phyloP scores from a whole-genome alignment of 805 yeast genomes.

The Kuraishia hungarica region DNA sequence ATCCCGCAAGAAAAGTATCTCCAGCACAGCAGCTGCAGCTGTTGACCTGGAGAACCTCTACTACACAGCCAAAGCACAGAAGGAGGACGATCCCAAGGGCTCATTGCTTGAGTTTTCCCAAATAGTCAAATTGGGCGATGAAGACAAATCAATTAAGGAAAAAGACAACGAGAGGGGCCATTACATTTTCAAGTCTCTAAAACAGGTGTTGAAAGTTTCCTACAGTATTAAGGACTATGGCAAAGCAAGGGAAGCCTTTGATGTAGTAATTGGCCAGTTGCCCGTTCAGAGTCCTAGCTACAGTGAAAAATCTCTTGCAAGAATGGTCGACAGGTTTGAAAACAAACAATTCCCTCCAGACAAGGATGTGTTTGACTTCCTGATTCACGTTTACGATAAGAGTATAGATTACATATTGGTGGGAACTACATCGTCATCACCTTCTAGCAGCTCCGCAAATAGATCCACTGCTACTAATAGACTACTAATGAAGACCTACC shows the following conservation, averaged over 20 bases:
- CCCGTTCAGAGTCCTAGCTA: conserved; percentile 12
- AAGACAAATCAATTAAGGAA: neutral
- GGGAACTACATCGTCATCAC: neutral
- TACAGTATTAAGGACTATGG: conserved; percentile 11
- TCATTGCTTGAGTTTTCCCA: conserved; percentile 17
- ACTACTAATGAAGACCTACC: conserved; percentile 37
- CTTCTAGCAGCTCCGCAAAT: neutral
- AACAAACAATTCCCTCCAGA: conserved; percentile 4
- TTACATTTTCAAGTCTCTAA: conserved; percentile 23
- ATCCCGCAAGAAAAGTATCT: neutral
- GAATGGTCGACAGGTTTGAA: conserved; percentile 20
- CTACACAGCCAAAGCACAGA: conserved; percentile 22
- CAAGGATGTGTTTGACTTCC: conserved; percentile 9
- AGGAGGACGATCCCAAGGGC: conserved; percentile 19
- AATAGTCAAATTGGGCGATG: conserved; percentile 7
- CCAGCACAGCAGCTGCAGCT: neutral
- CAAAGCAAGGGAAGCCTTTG: conserved; percentile 8
- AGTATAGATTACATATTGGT: conserved; percentile 7
- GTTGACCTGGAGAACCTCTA: conserved; percentile 18
- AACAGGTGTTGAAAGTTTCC: conserved; percentile 22
- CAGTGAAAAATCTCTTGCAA: conserved; percentile 21
- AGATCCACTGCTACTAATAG: conserved; percentile 22
- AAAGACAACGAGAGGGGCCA: conserved; percentile 3
- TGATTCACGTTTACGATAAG: conserved; percentile 13
- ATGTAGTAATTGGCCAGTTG: conserved; percentile 12